These are phyloP conservation scores for Phytopythium delawarense DNA, from an alignment of 352 stramenopile species.

Conservation along the genomic window DNA sequence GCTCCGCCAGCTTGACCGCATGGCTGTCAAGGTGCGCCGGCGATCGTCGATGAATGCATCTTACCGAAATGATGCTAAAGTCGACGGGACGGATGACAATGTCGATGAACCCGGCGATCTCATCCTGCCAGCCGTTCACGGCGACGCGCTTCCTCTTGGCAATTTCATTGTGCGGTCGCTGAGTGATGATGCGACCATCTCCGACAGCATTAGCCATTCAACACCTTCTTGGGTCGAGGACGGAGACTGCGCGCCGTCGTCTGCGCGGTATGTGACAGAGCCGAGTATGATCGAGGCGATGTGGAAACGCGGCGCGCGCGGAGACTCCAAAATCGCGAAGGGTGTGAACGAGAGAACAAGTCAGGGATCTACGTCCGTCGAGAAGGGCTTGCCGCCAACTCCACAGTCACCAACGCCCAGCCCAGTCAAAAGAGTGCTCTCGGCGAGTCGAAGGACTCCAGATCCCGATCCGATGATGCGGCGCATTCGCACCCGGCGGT, in stretches of 20 bases:
- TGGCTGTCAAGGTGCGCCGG: background rate
- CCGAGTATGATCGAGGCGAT: conserved; percentile 25
- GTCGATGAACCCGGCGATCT: background rate
- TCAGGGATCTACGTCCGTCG: background rate
- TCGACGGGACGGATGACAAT: conserved; percentile 1
- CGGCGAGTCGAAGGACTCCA: background rate
- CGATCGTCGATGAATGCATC: background rate
- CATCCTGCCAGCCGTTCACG: conserved; percentile 24
- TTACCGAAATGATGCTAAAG: conserved; percentile 6
- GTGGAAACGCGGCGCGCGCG: conserved; percentile 38
- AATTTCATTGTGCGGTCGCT: conserved; percentile 25
- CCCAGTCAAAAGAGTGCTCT: background rate
- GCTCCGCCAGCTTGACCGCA: conserved; percentile 9
- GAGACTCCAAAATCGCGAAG: background rate
- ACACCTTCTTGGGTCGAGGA: background rate
- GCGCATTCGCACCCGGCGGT: background rate
- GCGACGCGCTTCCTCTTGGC: conserved; percentile 23
- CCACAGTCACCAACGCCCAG: background rate
- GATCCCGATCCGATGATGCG: background rate
- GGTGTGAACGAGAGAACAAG: background rate
- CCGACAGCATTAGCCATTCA: background rate
- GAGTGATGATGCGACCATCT: background rate
- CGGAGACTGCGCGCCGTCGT: background rate
- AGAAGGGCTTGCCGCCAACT: background rate
- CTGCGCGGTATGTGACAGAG: background rate